A percentile compares a stretch with the other conserved stretches of the same genome.
These are phyloP conservation scores for Saccharomycodes ludwigii DNA, from an alignment of 805 yeast genomes.

Conservation along the genomic window DNA sequence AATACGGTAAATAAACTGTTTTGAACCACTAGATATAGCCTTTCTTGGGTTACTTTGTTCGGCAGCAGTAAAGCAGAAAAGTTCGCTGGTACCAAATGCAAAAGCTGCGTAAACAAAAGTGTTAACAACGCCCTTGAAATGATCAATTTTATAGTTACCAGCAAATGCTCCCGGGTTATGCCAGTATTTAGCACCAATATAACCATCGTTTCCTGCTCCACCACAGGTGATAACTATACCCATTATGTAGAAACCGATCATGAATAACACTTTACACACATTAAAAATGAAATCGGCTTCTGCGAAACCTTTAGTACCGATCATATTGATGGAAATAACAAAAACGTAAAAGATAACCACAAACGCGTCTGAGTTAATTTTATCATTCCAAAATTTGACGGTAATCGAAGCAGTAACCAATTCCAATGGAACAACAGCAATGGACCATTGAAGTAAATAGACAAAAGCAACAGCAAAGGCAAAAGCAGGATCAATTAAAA, in stretches of 20 bases:
- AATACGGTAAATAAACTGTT: slow-evolving; percentile 42
- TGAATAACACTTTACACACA: slow-evolving; percentile 42
- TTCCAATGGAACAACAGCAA: slow-evolving; percentile 54
- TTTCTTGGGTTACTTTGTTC: slow-evolving; percentile 38
- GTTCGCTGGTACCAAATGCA: slow-evolving; percentile 51
- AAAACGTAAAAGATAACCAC: slow-evolving; percentile 44
- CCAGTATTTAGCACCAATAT: slow-evolving; percentile 41
- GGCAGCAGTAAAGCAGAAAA: slow-evolving; percentile 36
- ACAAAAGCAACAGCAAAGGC: slow-evolving; percentile 69
- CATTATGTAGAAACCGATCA: slow-evolving; percentile 46
- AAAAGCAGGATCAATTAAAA: slow-evolving; percentile 54
- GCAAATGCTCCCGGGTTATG: slow-evolving; percentile 41
- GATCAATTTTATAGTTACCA: slow-evolving; percentile 25
- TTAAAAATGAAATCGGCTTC: slow-evolving; percentile 59
- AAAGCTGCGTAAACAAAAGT: slow-evolving; percentile 46
- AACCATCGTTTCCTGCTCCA: slow-evolving; percentile 40
- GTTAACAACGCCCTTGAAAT: slow-evolving; percentile 42
- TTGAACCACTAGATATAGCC: slow-evolving; percentile 40
- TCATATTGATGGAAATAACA: slow-evolving; percentile 35
- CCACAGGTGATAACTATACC: slow-evolving; percentile 44
- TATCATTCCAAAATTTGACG: slow-evolving; percentile 38
- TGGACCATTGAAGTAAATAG: slow-evolving; percentile 53
- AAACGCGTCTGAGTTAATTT: slow-evolving; percentile 42
- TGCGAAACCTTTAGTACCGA: slow-evolving; percentile 50
- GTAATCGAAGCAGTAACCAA: slow-evolving; percentile 51